phyloP scores from a whole-genome alignment of 768 basidiomycete genomes.

The Auriscalpium orientale region DNA sequence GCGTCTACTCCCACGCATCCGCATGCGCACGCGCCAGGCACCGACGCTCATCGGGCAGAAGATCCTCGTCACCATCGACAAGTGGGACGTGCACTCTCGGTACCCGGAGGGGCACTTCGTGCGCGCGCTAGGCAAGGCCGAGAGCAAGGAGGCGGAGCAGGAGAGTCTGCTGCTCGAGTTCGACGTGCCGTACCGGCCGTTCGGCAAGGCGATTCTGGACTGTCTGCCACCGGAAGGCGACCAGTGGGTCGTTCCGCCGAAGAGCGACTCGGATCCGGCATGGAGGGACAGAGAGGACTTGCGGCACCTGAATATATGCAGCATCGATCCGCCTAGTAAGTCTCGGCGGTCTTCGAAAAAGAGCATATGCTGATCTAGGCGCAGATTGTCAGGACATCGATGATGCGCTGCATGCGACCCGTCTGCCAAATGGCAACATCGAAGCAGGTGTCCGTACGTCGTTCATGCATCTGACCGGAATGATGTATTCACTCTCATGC shows the following conservation, averaged over 20 bases:
- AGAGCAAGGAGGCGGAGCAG: conserved; percentile 93
- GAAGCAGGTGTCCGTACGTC: conserved; percentile 96
- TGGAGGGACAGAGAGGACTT: conserved; percentile 90
- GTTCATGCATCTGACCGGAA: not conserved
- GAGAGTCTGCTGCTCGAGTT: conserved; percentile 91
- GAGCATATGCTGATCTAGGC: not conserved
- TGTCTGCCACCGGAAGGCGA: conserved; percentile 90
- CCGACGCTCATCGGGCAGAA: conserved; percentile 85
- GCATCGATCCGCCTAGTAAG: conserved; percentile 92
- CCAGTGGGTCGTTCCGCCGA: conserved; percentile 85
- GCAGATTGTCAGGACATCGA: conserved; percentile 96
- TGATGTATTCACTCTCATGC: conserved; percentile 3
- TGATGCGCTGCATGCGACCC: conserved; percentile 89
- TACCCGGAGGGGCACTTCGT: conserved; percentile 98
- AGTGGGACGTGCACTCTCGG: conserved; percentile 80
- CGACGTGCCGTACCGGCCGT: conserved; percentile 93
- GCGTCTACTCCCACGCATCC: conserved; percentile 84
- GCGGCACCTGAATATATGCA: conserved; percentile 80
- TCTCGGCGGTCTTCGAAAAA: not conserved
- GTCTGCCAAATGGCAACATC: conserved; percentile 85
- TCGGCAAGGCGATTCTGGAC: conserved; percentile 89
- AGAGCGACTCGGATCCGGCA: conserved; percentile 37
- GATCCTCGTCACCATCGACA: conserved; percentile 91
- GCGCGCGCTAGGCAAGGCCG: conserved; percentile 81
- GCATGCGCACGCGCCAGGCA: conserved; percentile 91